Conservation (phyloP, 73 alveolate genomes). For the Tetrahymena thermophila region DNA sequence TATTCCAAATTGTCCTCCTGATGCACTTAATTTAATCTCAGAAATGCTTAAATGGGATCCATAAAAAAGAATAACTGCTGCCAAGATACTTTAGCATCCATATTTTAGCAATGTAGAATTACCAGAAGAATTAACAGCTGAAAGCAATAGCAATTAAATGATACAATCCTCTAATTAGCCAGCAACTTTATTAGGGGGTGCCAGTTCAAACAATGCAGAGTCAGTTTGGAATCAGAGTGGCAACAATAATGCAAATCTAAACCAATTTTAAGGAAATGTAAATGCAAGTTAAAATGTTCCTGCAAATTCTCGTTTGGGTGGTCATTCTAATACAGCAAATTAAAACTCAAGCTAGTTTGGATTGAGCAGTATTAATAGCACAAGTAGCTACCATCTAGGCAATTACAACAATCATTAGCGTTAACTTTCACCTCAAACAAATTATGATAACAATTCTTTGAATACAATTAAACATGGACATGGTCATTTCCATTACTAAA, state of each 20-base stretch:
- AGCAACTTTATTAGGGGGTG: not conserved
- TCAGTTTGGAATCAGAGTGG: not conserved
- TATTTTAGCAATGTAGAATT: conserved; percentile 12
- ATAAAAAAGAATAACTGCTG: conserved; percentile 39
- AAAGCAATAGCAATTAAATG: not conserved
- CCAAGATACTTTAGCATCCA: conserved; percentile 43
- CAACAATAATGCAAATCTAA: not conserved
- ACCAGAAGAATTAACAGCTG: not conserved
- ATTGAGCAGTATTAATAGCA: not conserved
- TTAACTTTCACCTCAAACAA: not conserved
- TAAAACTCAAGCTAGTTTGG: not conserved
- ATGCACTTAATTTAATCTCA: conserved; percentile 44
- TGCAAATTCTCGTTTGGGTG: not conserved
- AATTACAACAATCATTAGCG: not conserved
- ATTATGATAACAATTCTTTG: not conserved
- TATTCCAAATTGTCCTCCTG: conserved; percentile 57
- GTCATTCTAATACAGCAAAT: not conserved
- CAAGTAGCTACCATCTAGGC: not conserved
- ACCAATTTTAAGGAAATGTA: not conserved
- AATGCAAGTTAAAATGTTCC: not conserved
- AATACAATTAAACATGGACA: not conserved
- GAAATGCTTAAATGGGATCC: conserved; percentile 46
- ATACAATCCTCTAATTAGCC: not conserved
- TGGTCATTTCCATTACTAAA: not conserved
- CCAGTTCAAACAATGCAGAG: not conserved